Percentiles rank a stretch among this genome's conserved stretches.
Conservation (phyloP, 306 rosid species). For the Purshia tridentata region DNA sequence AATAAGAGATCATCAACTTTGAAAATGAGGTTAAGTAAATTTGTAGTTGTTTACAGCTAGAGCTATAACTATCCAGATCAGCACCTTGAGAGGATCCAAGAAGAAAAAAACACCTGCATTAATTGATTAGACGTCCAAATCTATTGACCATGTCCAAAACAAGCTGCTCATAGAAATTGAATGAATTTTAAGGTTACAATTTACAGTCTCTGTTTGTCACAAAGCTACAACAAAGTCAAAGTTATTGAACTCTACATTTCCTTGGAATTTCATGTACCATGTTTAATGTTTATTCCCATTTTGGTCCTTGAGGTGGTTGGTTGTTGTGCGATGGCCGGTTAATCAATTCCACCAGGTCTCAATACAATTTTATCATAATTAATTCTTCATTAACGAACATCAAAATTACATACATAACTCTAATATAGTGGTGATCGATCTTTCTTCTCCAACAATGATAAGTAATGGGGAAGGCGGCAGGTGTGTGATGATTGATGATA, state of each 20-base stretch:
- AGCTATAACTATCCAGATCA: background rate
- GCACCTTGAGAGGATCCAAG: background rate
- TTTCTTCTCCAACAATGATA: no score
- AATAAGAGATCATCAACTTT: no score
- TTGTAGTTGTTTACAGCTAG: background rate
- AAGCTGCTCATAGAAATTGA: background rate
- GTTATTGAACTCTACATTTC: background rate
- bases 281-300: constrained; percentile 5
- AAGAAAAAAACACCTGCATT: constrained; percentile 13
- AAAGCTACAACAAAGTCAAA: background rate
- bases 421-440: no score
- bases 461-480: no score
- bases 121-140: background rate
- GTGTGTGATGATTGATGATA: no score
- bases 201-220: constrained; percentile 2
- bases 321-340: no score
- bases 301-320: background rate
- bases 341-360: no score
- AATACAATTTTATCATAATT: no score
- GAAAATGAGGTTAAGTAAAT: background rate
- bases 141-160: constrained; percentile 1
- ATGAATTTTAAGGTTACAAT: constrained; percentile 3
- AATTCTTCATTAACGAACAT: no score
- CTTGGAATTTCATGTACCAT: background rate
- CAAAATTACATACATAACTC: no score